Percentiles rank a stretch among this genome's conserved stretches.
phyloP scores from a whole-genome alignment of 495 filamentous ascomycete species.

The Hyaloscypha hepaticicola region DNA sequence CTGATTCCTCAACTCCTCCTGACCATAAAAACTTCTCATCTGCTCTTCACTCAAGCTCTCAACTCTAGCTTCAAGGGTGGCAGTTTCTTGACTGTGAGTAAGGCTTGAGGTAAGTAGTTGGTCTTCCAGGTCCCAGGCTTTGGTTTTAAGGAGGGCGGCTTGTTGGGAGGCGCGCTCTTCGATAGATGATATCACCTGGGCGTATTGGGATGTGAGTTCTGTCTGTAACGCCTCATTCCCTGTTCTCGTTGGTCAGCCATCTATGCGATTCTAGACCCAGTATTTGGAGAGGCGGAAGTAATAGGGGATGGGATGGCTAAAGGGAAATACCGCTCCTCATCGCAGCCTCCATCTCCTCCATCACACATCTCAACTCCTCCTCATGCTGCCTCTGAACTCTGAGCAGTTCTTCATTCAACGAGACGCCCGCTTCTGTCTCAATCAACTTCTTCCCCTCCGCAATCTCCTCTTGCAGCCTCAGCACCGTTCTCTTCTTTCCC shows the following conservation, averaged over 20 bases:
- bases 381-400: slow-evolving; percentile 24
- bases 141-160: not conserved
- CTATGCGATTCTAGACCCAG: not conserved
- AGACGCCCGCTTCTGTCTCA: slow-evolving; percentile 37
- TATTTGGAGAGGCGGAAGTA: not conserved
- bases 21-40: not conserved
- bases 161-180: not conserved
- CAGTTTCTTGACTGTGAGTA: not conserved
- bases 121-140: not conserved
- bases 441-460: slow-evolving; percentile 34
- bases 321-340: slow-evolving; percentile 9
- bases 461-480: slow-evolving; percentile 43
- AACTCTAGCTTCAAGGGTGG: not conserved
- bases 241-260: not conserved
- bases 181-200: not conserved
- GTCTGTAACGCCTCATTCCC: not conserved
- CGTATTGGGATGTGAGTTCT: not conserved
- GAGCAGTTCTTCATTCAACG: slow-evolving; percentile 34
- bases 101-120: not conserved
- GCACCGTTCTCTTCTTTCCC: slow-evolving; percentile 23
- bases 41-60: not conserved
- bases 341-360: slow-evolving; percentile 28
- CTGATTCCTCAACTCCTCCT: not conserved
- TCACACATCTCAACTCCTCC: slow-evolving; percentile 25
- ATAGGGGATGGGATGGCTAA: not conserved